Percentiles rank a stretch among this genome's conserved stretches.
Conservation (phyloP, 2,329 filamentous ascomycete species). For the Botrytis hyacinthi region DNA sequence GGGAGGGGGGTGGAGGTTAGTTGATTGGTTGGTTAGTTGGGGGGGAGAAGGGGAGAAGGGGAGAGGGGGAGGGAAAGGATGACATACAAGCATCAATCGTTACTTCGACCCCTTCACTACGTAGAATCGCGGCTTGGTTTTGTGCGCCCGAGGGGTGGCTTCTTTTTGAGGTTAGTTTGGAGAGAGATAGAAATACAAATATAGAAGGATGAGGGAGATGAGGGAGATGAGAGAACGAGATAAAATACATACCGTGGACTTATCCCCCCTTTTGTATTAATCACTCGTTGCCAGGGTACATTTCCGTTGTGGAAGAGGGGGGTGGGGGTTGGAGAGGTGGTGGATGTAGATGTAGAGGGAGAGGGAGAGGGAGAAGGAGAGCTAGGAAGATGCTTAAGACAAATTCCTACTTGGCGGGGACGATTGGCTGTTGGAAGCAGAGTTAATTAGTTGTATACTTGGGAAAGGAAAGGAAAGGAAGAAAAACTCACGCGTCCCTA, state of each 20-base stretch:
- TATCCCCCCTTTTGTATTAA: constrained; percentile 83
- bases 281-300: constrained; percentile 92
- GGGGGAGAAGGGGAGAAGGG: accelerated
- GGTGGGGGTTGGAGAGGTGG: accelerated
- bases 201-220: too few relatives aligned
- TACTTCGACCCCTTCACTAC: constrained; percentile 41
- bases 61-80: too few relatives aligned
- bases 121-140: constrained; percentile 40
- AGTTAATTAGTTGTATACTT: too few relatives aligned
- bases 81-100: constrained; percentile 29
- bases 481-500: constrained; percentile 65
- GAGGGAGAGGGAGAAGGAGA: not conserved
- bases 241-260: constrained; percentile 67
- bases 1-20: not conserved
- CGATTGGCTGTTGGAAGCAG: too few relatives aligned
- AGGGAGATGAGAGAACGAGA: too few relatives aligned
- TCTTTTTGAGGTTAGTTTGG: constrained; percentile 12
- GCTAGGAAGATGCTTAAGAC: constrained; percentile 77
- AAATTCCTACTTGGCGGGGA: constrained; percentile 83
- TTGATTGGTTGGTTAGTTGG: not conserved
- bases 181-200: too few relatives aligned
- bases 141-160: constrained; percentile 38
- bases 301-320: constrained; percentile 61
- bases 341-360: not conserved
- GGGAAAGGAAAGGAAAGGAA: too few relatives aligned